Percentiles rank a stretch among this genome's conserved stretches.
These are phyloP conservation scores for Penicillium macrosclerotiorum DNA, from an alignment of 495 filamentous ascomycete genomes.

Conservation along the genomic window DNA sequence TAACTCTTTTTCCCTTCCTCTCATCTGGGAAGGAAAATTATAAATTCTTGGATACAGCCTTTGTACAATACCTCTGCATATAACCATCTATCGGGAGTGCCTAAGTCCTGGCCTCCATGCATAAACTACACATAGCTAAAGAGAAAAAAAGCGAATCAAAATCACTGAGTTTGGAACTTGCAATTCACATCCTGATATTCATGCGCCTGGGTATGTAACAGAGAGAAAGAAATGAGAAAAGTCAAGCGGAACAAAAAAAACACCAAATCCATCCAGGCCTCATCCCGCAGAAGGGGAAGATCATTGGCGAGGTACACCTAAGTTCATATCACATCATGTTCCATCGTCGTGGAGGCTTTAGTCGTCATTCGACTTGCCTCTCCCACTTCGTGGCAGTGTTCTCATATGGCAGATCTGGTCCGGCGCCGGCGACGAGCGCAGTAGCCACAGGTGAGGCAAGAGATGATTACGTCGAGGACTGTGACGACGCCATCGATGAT, in stretches of 20 bases:
- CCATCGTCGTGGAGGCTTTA: no score
- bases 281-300: background rate
- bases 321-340: slow-evolving; percentile 6
- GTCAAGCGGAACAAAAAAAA: background rate
- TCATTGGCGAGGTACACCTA: background rate
- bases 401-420: slow-evolving; percentile 25
- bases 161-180: background rate
- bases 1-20: no score
- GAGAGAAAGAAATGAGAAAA: background rate
- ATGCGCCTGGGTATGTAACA: slow-evolving; percentile 19
- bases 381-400: background rate
- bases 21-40: no score
- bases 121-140: background rate
- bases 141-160: background rate
- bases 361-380: background rate
- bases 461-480: slow-evolving; percentile 81
- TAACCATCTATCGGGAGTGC: no score
- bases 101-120: no score
- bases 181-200: background rate
- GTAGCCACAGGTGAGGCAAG: slow-evolving; percentile 78
- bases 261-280: background rate
- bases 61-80: no score
- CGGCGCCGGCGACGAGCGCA: slow-evolving; percentile 42
- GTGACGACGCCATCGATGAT: slow-evolving; percentile 81
- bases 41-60: no score